Evolutionary conservation across 208 protist species (phyloP), one percentile per base, ranked within the genome.

Genomic region (Leishmania tarentolae): DNA sequence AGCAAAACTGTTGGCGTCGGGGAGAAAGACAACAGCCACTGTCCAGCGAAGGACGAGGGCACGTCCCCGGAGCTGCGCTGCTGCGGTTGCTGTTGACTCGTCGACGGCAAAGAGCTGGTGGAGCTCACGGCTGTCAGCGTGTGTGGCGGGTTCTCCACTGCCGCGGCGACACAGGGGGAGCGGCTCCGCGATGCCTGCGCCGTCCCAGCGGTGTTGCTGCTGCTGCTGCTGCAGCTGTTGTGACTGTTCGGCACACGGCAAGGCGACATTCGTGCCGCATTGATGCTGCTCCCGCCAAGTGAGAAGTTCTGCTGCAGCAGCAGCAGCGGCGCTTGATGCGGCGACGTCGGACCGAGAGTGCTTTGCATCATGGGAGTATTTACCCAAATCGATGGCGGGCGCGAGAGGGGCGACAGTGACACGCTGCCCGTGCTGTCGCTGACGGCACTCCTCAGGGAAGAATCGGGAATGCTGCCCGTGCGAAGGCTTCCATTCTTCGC

Each of bases 321-420:
- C 57, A 19, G 37, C 42, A 7, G 28, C 2, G 35, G 37, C 24
- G 19, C 7, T 50, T 56, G 77, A 19, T 47, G 47, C 47, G 61
- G 77, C 1, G 66, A 66, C 3, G 21, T 17, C 19, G 44, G 61
- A 0, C 56, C 66, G 21, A 69, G 65, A 31, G 37, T 66, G 40
- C 82, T 79, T 44, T 70, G 72, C 15, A 74, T 69, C 82, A 61
- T 78, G 2, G 82, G 78, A 42, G 61, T 79, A 0, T 77, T 73
- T 15, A 68, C 73, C 72, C 69, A 81, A 11, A 53, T 79, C 19
- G 89, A 90, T 57, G 85, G 70, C 53, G 86, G 82, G n/a, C 82
- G 83, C 6, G 89, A 92, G 53, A 88, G 84, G 5, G 89, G 89
- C 1, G 86, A 90, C 8, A 92, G 77, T 24, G 79, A 83, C 37